Base-by-base conservation (phyloP, 768 basidiomycete species). In the Termitomyces sp. region DNA sequence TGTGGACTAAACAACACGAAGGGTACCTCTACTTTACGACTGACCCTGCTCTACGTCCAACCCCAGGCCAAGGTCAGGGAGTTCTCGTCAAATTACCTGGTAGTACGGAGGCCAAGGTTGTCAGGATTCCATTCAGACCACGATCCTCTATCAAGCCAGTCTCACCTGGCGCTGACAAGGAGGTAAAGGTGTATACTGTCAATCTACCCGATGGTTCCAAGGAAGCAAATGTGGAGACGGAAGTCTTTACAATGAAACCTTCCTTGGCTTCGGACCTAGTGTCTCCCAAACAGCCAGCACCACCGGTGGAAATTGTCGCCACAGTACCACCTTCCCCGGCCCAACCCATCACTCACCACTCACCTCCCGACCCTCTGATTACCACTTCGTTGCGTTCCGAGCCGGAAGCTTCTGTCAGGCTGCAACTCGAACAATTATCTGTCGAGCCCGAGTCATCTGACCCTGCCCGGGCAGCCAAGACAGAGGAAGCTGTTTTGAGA, bases 1-100 rank as follows among this genome's bases (percentile, higher is more conserved):
- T 86, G 66, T 93, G 91, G 91, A 93, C 92, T 9, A 92, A 92
- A 69, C 90, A 92, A 57, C 84, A 88, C 65, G 91, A 93, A 67
- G 81, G 79, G 3, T 90, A 86, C 71, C 84, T 93, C 18, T 88
- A 87, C 75, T 80, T 83, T 48, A 66, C 63, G 20, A 50, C 54
- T 54, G 89, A 92, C 54, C 67, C 79, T 16, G 73, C 82, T 28
- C 75, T 84, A 28, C 87, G 86, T 68, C 79, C 85, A 13, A 83
- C 85, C n/a, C 75, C 75, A 13, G 84, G 85, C 22, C 81, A 83
- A 50, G 82, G 80, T 6, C 78, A 80, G 33, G 77, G 77, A 33
- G 80, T 84, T 63, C 83, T 88, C 24, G 79, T 93, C 58, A 88
- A 85, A 67, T 71, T 94, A 20, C 84, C 90, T 4, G 87, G 86